Evolutionary conservation across 2,329 filamentous ascomycete genomes (phyloP).

Genomic region (Ploettnerulaceae sp.): DNA sequence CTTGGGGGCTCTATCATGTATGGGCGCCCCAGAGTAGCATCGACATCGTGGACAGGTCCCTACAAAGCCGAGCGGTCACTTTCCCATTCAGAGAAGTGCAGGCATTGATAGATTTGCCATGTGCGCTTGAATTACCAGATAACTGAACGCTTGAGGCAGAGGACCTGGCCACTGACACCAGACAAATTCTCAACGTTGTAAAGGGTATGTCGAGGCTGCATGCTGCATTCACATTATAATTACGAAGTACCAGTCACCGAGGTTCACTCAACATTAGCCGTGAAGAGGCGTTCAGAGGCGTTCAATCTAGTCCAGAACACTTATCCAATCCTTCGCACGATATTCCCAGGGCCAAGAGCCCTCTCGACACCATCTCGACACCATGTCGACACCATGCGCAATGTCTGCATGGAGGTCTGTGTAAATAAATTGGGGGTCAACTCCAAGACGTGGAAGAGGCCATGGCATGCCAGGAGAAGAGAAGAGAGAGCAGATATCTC

Average conservation of each 20-base stretch:
- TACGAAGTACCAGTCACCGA: conserved; percentile 2
- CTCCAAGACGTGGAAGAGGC: neutral
- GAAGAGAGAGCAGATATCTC: neutral
- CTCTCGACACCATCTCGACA: no score
- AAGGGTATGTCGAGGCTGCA: conserved; percentile 7
- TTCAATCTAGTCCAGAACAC: neutral
- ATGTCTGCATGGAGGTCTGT: conserved; percentile 5
- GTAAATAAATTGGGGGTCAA: conserved; percentile 5
- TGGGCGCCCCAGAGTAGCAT: conserved; percentile 7
- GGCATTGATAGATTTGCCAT: no score
- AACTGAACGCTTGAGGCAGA: no score
- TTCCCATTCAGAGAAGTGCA: conserved; percentile 13
- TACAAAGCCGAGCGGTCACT: conserved; percentile 10
- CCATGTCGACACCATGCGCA: neutral
- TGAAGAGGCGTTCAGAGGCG: neutral
- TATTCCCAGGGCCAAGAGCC: no score
- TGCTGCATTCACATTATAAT: no score
- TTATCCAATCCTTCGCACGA: no score
- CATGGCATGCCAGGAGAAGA: neutral
- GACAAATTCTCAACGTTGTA: neutral
- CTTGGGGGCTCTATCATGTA: neutral
- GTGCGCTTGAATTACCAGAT: conserved; percentile 5
- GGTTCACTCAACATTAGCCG: conserved; percentile 5
- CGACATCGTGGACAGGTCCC: neutral
- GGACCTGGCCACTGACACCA: no score